Evolutionary conservation across 352 stramenopile genomes (phyloP).

Genomic region (Phytophthora pinifolia): DNA sequence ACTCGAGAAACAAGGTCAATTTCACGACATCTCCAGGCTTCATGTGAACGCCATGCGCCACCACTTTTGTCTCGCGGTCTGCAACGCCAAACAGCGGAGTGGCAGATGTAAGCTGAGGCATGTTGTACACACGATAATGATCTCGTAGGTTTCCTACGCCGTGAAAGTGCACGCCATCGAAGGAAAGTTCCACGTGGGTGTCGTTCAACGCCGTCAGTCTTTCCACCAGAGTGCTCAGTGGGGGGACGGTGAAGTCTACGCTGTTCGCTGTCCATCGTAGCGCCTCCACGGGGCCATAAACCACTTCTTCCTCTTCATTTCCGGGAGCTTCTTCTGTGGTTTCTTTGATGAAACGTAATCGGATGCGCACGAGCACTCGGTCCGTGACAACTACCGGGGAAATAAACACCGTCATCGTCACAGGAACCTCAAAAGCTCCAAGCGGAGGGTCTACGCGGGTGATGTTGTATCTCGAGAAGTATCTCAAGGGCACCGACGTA

Average conservation of each 20-base stretch:
- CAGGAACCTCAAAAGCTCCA: conserved; percentile 62
- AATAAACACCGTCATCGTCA: conserved; percentile 40
- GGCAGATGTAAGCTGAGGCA: conserved; percentile 51
- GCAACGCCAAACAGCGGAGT: conserved; percentile 46
- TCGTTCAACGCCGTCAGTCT: conserved; percentile 35
- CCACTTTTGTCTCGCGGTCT: conserved; percentile 48
- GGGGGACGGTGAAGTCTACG: conserved; percentile 48
- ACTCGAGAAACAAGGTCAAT: conserved; percentile 42
- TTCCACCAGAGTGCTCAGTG: conserved; percentile 34
- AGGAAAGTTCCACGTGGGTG: conserved; percentile 50
- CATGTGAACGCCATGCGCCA: conserved; percentile 46
- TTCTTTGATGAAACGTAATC: conserved; percentile 24
- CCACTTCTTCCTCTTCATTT: conserved; percentile 7
- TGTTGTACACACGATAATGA: conserved; percentile 60
- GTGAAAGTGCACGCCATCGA: conserved; percentile 55
- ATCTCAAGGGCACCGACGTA: conserved; percentile 45
- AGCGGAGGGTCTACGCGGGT: conserved; percentile 45
- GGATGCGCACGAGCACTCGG: conserved; percentile 41
- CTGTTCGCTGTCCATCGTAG: conserved; percentile 36
- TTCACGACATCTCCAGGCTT: conserved; percentile 41
- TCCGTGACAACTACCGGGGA: conserved; percentile 51
- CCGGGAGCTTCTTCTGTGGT: neutral
- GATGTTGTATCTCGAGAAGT: conserved; percentile 55
- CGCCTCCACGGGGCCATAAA: conserved; percentile 46
- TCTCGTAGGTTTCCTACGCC: conserved; percentile 44